These are phyloP conservation scores for Dioscorea alata DNA, from an alignment of 106 monocot genomes.

Conservation along the genomic window DNA sequence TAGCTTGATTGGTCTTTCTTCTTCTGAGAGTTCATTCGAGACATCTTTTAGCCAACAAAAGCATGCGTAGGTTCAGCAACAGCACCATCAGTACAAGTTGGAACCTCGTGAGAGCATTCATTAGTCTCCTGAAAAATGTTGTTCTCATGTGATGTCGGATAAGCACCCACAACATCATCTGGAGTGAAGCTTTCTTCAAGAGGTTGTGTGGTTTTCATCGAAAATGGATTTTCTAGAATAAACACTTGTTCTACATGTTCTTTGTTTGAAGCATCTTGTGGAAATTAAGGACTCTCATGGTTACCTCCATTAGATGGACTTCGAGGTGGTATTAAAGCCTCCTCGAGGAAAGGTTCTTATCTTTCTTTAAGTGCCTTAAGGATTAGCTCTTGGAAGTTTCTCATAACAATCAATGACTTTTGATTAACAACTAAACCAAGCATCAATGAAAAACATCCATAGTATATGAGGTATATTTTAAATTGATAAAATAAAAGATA, in stretches of 20 bases:
- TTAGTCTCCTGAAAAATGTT: not conserved
- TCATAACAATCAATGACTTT: no score
- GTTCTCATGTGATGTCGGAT: slow-evolving; percentile 1
- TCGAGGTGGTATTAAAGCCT: not conserved
- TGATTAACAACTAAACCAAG: no score
- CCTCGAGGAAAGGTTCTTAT: slow-evolving; percentile 13
- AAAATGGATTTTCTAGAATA: slow-evolving; percentile 29
- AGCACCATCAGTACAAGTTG: slow-evolving; percentile 6
- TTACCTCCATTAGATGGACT: slow-evolving; percentile 24
- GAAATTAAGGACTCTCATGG: slow-evolving; percentile 10
- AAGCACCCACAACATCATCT: slow-evolving; percentile 9
- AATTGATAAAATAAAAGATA: no score
- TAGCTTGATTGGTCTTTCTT: slow-evolving; percentile 19
- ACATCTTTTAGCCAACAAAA: slow-evolving; percentile 9
- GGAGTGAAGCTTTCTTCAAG: slow-evolving; percentile 14
- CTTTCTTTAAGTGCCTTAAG: slow-evolving; percentile 31
- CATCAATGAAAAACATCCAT: no score
- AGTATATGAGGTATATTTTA: no score
- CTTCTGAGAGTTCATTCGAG: slow-evolving; percentile 9
- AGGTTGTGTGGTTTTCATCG: slow-evolving; percentile 9
- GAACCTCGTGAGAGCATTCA: slow-evolving; percentile 6
- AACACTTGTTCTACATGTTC: slow-evolving; percentile 26
- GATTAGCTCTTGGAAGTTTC: no score
- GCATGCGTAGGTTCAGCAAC: slow-evolving; percentile 5
- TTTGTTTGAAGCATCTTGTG: slow-evolving; percentile 6